Conservation (phyloP, 2,329 filamentous ascomycete species). For the Onygenales sp. region DNA sequence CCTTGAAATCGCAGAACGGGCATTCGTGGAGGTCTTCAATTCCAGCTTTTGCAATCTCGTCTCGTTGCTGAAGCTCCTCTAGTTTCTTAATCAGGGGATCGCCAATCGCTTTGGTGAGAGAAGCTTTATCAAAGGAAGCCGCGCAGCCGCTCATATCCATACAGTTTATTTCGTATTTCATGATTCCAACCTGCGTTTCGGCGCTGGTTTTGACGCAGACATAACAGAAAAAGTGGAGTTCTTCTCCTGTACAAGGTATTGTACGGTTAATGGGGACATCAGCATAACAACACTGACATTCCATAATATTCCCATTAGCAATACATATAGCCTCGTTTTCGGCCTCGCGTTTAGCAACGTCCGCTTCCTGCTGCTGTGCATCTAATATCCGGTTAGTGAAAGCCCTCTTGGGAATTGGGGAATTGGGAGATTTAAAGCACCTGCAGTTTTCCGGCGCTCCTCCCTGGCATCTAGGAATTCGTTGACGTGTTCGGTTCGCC, state of each 20-base stretch:
- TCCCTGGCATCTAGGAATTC: not conserved
- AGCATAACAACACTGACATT: conserved; percentile 66
- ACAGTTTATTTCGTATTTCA: conserved; percentile 60
- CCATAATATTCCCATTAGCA: conserved; percentile 45
- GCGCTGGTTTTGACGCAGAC: conserved; percentile 57
- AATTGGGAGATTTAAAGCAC: not conserved
- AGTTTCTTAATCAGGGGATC: conserved; percentile 51
- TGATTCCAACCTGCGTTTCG: conserved; percentile 57
- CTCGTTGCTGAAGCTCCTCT: conserved; percentile 61
- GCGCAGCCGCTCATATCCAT: conserved; percentile 60
- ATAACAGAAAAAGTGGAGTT: conserved; percentile 59
- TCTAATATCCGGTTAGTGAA: conserved; percentile 11
- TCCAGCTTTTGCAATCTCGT: conserved; percentile 57
- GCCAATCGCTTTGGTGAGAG: conserved; percentile 51
- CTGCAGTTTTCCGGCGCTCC: not conserved
- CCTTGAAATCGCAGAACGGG: conserved; percentile 74
- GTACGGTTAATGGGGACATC: conserved; percentile 58
- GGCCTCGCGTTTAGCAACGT: conserved; percentile 20
- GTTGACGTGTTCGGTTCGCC: not conserved
- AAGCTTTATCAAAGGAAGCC: conserved; percentile 47
- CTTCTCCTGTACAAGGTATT: conserved; percentile 54
- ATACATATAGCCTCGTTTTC: conserved; percentile 29
- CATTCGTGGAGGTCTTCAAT: conserved; percentile 66
- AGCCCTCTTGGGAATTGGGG: conserved; percentile 17
- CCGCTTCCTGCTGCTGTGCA: conserved; percentile 12